Base-by-base conservation (phyloP, 208 protist species). In the Angomonas ambiguus region DNA sequence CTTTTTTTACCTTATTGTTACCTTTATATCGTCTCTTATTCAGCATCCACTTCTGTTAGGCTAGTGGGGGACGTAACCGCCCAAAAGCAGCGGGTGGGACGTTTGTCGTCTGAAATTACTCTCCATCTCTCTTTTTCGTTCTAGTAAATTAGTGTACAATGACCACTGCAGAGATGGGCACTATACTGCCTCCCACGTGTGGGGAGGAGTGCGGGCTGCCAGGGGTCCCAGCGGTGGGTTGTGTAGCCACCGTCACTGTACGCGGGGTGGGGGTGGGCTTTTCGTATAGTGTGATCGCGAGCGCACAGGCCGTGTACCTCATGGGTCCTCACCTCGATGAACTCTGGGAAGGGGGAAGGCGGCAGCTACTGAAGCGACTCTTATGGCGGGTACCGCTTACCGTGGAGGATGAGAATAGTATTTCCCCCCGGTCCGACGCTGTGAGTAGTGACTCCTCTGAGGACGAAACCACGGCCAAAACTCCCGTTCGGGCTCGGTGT, bases 141-240 rank as follows among this genome's bases (percentile, higher is more conserved):
- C 24, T n/a, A 59, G 5, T 8, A 8, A 16, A 59, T 34, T 2
- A 41, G 16, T 31, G 57, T 31, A 11, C 6, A 18, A 60, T 63
- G 45, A 38, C 28, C 35, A 51, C 18, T 4, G 24, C 18, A 34
- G 32, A 34, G 13, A 25, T 51, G 2, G 56, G 35, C 16, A 59
- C 75, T 24, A 55, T 72, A 0, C 65, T 88, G 32, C 82, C 87
- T 13, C 69, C 60, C 28, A 79, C 82, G 8, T 91, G 84, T 51
- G 87, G 84, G 24, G 85, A 94, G 69, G 80, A 77, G 31, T 87
- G 66, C n/a, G 80, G 71, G 10, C 68, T 94, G 11, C 80, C 88
- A 2, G 88, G 88, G 33, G 74, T 81, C 13, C 80, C 88, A 0
- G 69, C 67, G 18, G 74, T 91, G 1, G 84, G 84, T 22, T 94